Percentiles rank a stretch among this genome's conserved stretches.
phyloP scores from a whole-genome alignment of 805 yeast genomes.

The Candida pseudoglaebosa region DNA sequence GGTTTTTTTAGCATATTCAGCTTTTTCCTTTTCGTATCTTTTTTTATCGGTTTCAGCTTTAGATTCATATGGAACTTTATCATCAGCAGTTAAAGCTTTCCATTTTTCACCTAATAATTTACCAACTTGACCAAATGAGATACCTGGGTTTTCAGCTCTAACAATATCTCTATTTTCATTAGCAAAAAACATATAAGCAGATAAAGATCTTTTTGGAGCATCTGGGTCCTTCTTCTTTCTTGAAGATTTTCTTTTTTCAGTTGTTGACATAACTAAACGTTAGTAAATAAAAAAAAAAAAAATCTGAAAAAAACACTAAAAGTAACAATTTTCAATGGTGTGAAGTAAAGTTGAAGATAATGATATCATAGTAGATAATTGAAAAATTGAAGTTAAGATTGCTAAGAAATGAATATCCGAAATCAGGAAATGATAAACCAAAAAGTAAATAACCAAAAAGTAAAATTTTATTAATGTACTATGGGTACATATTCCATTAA shows the following conservation, averaged over 20 bases:
- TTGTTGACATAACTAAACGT: slow-evolving; percentile 7
- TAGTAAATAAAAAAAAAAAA: slow-evolving; percentile 1
- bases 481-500: too few relatives aligned
- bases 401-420: too few relatives aligned
- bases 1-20: slow-evolving; percentile 57
- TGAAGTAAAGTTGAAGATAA: too few relatives aligned
- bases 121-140: slow-evolving; percentile 93
- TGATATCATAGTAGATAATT: too few relatives aligned
- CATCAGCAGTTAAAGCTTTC: slow-evolving; percentile 84
- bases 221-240: slow-evolving; percentile 77
- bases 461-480: too few relatives aligned
- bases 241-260: slow-evolving; percentile 41
- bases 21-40: slow-evolving; percentile 96
- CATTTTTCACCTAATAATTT: slow-evolving; percentile 92
- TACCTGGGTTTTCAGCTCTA: slow-evolving; percentile 94
- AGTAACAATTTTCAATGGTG: too few relatives aligned
- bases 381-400: too few relatives aligned
- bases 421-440: too few relatives aligned
- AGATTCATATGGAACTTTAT: slow-evolving; percentile 84
- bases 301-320: too few relatives aligned
- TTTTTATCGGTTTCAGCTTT: slow-evolving; percentile 96
- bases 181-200: slow-evolving; percentile 99
- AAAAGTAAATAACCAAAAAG: too few relatives aligned
- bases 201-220: slow-evolving; percentile 98
- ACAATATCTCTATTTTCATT: slow-evolving; percentile 95